Conservation (phyloP, 2,329 filamentous ascomycete species). For the Amauroascus verrucosus region DNA sequence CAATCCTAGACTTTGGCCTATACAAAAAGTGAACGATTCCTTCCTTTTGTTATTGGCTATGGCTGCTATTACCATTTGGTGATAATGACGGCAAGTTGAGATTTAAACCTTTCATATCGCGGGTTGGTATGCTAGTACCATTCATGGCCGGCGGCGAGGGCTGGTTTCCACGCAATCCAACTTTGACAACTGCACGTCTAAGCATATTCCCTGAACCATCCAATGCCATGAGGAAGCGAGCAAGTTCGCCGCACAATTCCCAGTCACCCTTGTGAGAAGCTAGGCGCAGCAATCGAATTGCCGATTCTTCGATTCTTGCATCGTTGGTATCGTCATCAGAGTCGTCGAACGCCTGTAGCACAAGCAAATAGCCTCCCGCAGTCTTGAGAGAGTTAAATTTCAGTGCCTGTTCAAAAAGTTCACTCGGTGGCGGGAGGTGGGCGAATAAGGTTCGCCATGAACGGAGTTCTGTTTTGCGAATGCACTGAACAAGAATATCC, state of each 20-base stretch:
- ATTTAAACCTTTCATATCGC: neutral
- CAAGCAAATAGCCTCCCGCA: conserved; percentile 88
- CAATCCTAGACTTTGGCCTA: neutral
- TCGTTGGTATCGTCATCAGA: conserved; percentile 33
- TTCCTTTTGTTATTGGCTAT: neutral
- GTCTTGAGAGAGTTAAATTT: conserved; percentile 81
- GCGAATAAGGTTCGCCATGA: conserved; percentile 92
- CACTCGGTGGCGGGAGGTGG: conserved; percentile 78
- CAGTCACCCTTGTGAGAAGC: conserved; percentile 82
- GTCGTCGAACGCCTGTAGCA: conserved; percentile 69
- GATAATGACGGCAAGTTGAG: neutral
- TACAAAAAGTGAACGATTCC: neutral
- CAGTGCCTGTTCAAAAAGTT: conserved; percentile 87
- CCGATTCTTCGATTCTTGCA: conserved; percentile 46
- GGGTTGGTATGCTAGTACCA: neutral
- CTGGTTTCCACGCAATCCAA: conserved; percentile 24
- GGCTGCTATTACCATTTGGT: neutral
- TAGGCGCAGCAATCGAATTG: conserved; percentile 67
- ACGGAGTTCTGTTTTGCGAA: conserved; percentile 87
- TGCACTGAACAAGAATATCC: conserved; percentile 93
- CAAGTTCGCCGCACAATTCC: conserved; percentile 91
- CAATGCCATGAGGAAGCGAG: conserved; percentile 86
- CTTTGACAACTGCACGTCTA: conserved; percentile 32
- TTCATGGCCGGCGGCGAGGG: neutral
- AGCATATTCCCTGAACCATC: conserved; percentile 78